A percentile compares a stretch with the other conserved stretches of the same genome.
These are phyloP conservation scores for Senna siamea DNA, from an alignment of 306 rosid species.

Conservation along the genomic window DNA sequence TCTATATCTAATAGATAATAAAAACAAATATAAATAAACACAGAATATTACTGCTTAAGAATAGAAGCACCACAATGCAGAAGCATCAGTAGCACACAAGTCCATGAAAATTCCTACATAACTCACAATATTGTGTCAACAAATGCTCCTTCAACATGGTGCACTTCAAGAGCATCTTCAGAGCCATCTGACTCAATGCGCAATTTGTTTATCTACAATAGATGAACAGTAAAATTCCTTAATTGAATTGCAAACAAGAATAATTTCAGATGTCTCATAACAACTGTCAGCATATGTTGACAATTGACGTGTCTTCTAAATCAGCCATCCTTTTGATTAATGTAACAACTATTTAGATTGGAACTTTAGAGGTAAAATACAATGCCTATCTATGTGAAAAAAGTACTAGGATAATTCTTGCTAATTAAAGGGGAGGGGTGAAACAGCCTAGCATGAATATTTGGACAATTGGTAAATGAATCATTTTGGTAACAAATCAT, in stretches of 20 bases:
- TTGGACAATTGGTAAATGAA: not conserved
- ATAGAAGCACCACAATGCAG: constrained; percentile 24
- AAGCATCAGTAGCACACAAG: constrained; percentile 27
- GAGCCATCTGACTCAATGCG: constrained; percentile 67
- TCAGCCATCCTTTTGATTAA: constrained; percentile 11
- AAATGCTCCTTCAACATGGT: constrained; percentile 92
- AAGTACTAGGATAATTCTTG: not conserved
- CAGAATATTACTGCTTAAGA: constrained; percentile 8
- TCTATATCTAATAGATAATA: not conserved
- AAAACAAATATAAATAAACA: not conserved
- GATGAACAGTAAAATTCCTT: constrained; percentile 18
- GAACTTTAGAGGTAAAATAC: constrained; percentile 5
- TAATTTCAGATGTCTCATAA: constrained; percentile 28
- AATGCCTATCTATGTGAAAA: not conserved
- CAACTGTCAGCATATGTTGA: constrained; percentile 26
- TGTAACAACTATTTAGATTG: not conserved
- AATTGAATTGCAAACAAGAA: constrained; percentile 34
- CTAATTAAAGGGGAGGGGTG: not conserved
- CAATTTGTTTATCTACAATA: constrained; percentile 75
- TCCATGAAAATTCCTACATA: constrained; percentile 9
- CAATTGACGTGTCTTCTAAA: not conserved
- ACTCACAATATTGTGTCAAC: constrained; percentile 92
- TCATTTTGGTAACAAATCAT: not conserved
- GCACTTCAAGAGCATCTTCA: constrained; percentile 64
- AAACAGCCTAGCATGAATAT: not conserved